These are phyloP conservation scores for Blastocladiella emersonii DNA, from an alignment of 371 early-diverging fungal species.

Conservation along the genomic window DNA sequence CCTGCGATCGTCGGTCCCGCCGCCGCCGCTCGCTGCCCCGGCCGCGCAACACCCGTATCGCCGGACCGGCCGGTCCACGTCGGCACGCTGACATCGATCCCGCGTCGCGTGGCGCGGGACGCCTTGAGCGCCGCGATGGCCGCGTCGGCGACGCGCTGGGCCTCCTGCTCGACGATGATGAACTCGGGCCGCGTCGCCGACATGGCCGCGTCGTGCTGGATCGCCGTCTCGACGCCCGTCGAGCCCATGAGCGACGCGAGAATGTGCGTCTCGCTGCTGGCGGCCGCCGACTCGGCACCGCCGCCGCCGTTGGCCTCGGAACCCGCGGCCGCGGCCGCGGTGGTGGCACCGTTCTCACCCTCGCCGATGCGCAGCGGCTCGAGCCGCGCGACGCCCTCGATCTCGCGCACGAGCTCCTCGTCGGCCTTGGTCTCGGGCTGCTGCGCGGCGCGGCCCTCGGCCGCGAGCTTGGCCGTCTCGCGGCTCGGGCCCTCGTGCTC, in stretches of 20 bases:
- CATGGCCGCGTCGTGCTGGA: conserved; percentile 77
- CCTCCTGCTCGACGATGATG: conserved; percentile 60
- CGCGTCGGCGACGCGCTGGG: conserved; percentile 36
- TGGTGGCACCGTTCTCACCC: too few relatives aligned
- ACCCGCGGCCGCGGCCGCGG: neutral
- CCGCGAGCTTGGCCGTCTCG: conserved; percentile 18
- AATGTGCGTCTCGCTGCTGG: conserved; percentile 38
- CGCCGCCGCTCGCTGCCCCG: too few relatives aligned
- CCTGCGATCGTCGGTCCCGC: too few relatives aligned
- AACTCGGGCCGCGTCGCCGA: conserved; percentile 45
- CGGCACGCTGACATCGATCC: conserved; percentile 34
- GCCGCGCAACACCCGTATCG: too few relatives aligned
- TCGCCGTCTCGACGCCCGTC: conserved; percentile 68
- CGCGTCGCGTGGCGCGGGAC: conserved; percentile 26
- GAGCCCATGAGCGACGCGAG: conserved; percentile 58
- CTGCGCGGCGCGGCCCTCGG: neutral
- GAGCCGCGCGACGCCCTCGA: neutral
- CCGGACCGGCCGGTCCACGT: conserved; percentile 58
- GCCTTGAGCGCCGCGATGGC: conserved; percentile 40
- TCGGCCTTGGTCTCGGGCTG: neutral
- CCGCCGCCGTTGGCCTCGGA: neutral
- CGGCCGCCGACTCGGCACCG: neutral
- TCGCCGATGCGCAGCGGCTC: too few relatives aligned
- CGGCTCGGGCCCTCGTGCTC: conserved; percentile 46
- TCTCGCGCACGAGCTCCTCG: neutral